Conservation (phyloP, 257 asterid species). For the Ophiorrhiza pumila region DNA sequence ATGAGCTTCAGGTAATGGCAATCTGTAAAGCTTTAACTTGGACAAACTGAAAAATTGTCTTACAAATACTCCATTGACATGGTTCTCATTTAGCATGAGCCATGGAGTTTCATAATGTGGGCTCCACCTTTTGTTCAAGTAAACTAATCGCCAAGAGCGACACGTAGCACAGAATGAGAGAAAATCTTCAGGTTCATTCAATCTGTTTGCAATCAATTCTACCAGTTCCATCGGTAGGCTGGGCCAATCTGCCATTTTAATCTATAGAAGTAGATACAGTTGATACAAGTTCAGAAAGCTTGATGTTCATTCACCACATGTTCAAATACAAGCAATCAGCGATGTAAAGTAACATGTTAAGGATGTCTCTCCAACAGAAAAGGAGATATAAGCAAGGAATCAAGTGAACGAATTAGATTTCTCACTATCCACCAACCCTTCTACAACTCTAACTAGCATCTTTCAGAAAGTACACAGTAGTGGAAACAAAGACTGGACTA, state of each 20-base stretch:
- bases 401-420: too few species aligned
- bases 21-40: constrained; percentile 15
- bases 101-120: constrained; percentile 22
- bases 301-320: not conserved
- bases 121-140: constrained; percentile 1
- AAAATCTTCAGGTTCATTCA: constrained; percentile 24
- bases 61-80: not conserved
- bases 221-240: constrained; percentile 26
- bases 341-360: not conserved
- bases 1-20: constrained; percentile 17
- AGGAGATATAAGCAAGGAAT: not conserved
- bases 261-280: not conserved
- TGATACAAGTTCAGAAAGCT: not conserved
- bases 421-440: too few species aligned
- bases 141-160: constrained; percentile 26
- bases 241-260: constrained; percentile 23
- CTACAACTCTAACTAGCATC: too few species aligned
- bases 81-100: constrained; percentile 27
- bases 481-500: too few species aligned
- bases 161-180: constrained; percentile 21
- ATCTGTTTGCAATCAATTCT: constrained; percentile 20
- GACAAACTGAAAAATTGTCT: constrained; percentile 22
- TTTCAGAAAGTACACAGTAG: too few species aligned
- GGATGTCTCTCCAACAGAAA: not conserved
- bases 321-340: not conserved